Evolutionary conservation across 2,329 filamentous ascomycete genomes (phyloP), one percentile per base, ranked within the genome.

Genomic region (Fusarium multiceps): DNA sequence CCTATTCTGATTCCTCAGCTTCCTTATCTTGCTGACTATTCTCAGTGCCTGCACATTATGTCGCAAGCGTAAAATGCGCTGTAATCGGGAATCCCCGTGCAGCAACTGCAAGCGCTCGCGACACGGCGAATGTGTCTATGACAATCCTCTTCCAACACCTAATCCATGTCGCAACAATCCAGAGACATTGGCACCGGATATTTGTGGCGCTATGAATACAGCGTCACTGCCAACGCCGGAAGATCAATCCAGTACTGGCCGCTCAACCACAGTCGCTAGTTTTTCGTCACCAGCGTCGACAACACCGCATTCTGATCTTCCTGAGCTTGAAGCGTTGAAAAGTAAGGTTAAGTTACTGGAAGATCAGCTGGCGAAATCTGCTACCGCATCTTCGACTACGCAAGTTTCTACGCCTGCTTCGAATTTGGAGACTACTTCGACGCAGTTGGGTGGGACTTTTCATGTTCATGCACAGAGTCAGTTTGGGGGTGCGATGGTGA

Each of bases 21-120:
- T 23, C 21, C 21, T 23, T 23, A 23, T 23, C 6, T 3, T 10
- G 23, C 21, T 27, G 8, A 58, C 20, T 10, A 18, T 13, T 2
- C 5, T 8, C 37, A 82, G 82, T 8, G 80, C 82, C 2, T 84
- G 82, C 59, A 74, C 77, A 11, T 75, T 81, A 8, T 84, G 82
- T 59, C 75, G 82, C 12, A 77, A 75, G n/a, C 80, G 82, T 51
- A 84, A 84, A 64, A 78, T 83, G 18, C 76, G 78, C n/a, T 84
- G 82, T 57, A 78, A 84, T 57, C 76, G 80, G 32, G 76, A 79
- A 25, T 69, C 68, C 6, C 82, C 82, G 0, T 84, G 82, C 61
- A 77, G 74, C 60, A 83, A 83, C 60, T 84, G 82, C 53, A 59
- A 79, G 6, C 77, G 78, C 10, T 80, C 81, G n/a, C 79, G 75